Evolutionary conservation across 1,139 yeast species (phyloP), one percentile per base, ranked within the genome.

Genomic region (Yamadazyma songkhlaensis): DNA sequence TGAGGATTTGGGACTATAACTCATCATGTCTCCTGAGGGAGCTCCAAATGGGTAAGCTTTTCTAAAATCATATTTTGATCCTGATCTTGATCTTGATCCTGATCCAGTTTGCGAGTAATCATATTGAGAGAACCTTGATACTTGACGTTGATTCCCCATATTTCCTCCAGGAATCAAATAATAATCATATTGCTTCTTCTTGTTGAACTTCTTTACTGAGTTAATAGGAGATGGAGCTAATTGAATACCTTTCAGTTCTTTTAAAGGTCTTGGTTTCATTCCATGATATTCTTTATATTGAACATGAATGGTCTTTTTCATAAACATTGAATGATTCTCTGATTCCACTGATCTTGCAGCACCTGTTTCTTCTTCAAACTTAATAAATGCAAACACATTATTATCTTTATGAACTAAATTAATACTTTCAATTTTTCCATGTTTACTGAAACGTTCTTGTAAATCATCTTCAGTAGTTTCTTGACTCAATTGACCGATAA

Each of bases 281-380:
- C 33, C 35, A 46, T 77, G 77, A 45, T 77, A 60, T 55, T 84
- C 94, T 42, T 85, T 74, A 54, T 83, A 86, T 57, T 84, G 94
- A 31, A 87, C 95, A 60, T 84, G 92, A 70, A 87, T 83, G 4
- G 92, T 83, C 57, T 76, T 81, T 38, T 77, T 80, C 51, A 77
- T 64, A 51, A 87, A 78, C 59, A 81, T 74, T 2, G 94, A 73
- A 59, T 86, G 95, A 53, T 87, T 86, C 54, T 86, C 95, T 41
- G 79, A 71, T 54, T 84, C 92, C 38, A 85, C 85, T 1, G 95
- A 92, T 29, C 84, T 72, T 1, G 92, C 90, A 3, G 95, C 92
- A 29, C 89, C 78, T n/a, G 74, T 72, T 51, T 83, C 90, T 12
- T 72, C 65, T 27, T 66, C 67, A 52, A 66, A 88, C 40, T 74